Percentiles rank a stretch among this genome's conserved stretches.
Evolutionary conservation across 768 basidiomycete genomes (phyloP).

Genomic region (Suillus alpinus): DNA sequence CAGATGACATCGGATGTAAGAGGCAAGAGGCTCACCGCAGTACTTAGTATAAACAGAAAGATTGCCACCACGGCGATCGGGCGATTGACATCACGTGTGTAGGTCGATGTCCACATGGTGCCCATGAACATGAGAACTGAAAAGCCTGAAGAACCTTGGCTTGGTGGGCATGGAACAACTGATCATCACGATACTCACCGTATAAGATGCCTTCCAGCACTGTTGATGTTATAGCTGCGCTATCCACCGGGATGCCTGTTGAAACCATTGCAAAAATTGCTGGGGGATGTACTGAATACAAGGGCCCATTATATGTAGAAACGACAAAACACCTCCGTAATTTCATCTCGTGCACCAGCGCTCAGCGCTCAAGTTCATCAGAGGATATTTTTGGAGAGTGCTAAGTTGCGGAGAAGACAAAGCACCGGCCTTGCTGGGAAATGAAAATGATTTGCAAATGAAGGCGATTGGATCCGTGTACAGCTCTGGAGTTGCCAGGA

Average conservation of each 20-base stretch:
- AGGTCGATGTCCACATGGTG: slow-evolving; percentile 16
- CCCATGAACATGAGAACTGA: slow-evolving; percentile 28
- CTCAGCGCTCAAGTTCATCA: too few species aligned
- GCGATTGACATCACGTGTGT: slow-evolving; percentile 9
- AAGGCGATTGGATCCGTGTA: too few species aligned
- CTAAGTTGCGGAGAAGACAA: too few species aligned
- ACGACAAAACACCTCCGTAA: too few species aligned
- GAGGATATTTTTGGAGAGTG: too few species aligned
- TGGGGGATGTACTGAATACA: too few species aligned
- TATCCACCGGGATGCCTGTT: slow-evolving; percentile 13
- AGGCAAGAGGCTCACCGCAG: slow-evolving; percentile 12
- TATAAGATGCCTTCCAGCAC: slow-evolving; percentile 24
- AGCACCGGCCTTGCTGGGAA: too few species aligned
- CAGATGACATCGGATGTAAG: background rate
- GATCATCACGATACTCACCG: slow-evolving; percentile 10
- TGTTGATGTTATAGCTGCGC: slow-evolving; percentile 20
- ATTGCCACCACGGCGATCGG: slow-evolving; percentile 15
- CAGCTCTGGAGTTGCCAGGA: too few species aligned
- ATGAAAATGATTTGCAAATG: too few species aligned
- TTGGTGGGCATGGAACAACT: background rate
- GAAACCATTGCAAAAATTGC: background rate
- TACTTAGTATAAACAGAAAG: slow-evolving; percentile 19
- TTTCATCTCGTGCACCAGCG: too few species aligned
- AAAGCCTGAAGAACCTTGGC: slow-evolving; percentile 15
- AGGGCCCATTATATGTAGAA: too few species aligned